phyloP scores from a whole-genome alignment of 2,329 filamentous ascomycete genomes.

The Zarea fungicola region DNA sequence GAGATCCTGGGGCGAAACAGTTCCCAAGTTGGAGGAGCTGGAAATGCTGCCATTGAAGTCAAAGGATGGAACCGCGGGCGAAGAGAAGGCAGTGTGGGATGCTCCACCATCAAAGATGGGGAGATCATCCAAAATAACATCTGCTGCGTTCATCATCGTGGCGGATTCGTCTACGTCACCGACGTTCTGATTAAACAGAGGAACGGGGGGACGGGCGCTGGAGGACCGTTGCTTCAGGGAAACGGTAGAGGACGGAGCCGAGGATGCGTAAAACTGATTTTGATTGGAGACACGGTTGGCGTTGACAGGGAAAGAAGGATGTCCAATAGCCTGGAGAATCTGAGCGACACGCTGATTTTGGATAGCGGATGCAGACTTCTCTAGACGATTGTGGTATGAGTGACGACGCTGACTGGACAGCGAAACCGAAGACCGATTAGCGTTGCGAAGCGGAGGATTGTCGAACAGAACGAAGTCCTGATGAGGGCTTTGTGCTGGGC shows the following conservation, averaged over 20 bases:
- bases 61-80: slow-evolving; percentile 47
- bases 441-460: slow-evolving; percentile 37
- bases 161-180: slow-evolving; percentile 44
- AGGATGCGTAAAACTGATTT: slow-evolving; percentile 62
- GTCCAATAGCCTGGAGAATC: slow-evolving; percentile 54
- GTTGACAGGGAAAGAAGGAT: slow-evolving; percentile 49
- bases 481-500: slow-evolving; percentile 41
- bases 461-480: slow-evolving; percentile 79
- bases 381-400: slow-evolving; percentile 42
- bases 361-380: slow-evolving; percentile 34
- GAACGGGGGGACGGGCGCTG: slow-evolving; percentile 61
- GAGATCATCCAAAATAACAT: slow-evolving; percentile 55
- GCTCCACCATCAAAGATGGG: slow-evolving; percentile 50
- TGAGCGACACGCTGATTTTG: slow-evolving; percentile 57
- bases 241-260: slow-evolving; percentile 56
- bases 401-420: slow-evolving; percentile 39
- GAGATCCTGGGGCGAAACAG: slow-evolving; percentile 80
- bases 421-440: slow-evolving; percentile 33
- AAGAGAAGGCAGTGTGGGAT: slow-evolving; percentile 45
- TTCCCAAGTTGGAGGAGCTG: slow-evolving; percentile 56
- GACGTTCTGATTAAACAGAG: slow-evolving; percentile 60
- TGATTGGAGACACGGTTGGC: slow-evolving; percentile 55
- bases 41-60: slow-evolving; percentile 44
- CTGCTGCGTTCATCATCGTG: slow-evolving; percentile 44
- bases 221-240: slow-evolving; percentile 51